Evolutionary conservation across 371 early-diverging fungal genomes (phyloP).

Genomic region (Mucor irregularis): DNA sequence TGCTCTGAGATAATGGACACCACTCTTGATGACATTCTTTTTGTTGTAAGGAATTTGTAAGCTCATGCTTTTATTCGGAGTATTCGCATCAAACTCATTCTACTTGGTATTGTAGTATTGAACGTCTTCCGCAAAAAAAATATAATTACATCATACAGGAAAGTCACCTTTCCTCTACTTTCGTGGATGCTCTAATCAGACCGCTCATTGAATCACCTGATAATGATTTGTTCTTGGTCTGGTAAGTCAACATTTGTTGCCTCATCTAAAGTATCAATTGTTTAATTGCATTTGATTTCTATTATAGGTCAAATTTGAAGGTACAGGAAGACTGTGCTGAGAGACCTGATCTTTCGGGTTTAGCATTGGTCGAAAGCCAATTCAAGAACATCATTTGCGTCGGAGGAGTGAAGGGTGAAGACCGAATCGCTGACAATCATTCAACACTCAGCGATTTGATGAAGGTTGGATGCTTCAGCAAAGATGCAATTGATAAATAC

Average conservation of each 20-base stretch:
- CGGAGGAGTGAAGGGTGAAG: slow-evolving; percentile 1
- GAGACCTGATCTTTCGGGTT: not conserved
- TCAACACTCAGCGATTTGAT: not conserved
- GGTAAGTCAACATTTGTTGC: not conserved
- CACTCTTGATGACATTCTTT: not conserved
- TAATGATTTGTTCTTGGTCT: not conserved
- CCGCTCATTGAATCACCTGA: not conserved
- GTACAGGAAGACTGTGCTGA: not conserved
- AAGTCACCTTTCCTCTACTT: not conserved
- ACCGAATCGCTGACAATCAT: not conserved
- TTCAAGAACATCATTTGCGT: not conserved
- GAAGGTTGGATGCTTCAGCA: not conserved
- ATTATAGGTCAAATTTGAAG: no score
- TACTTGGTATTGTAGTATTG: not conserved
- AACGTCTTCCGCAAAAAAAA: not conserved
- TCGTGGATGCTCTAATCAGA: not conserved
- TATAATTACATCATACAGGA: not conserved
- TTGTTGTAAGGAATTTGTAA: not conserved
- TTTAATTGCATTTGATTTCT: no score
- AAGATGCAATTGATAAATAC: not conserved
- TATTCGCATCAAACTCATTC: not conserved
- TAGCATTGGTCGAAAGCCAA: not conserved
- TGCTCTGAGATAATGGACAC: not conserved
- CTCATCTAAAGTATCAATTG: no score
- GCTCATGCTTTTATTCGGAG: no score